phyloP scores from a whole-genome alignment of 2,329 filamentous ascomycete genomes.

The Knoxdaviesia capensis region DNA sequence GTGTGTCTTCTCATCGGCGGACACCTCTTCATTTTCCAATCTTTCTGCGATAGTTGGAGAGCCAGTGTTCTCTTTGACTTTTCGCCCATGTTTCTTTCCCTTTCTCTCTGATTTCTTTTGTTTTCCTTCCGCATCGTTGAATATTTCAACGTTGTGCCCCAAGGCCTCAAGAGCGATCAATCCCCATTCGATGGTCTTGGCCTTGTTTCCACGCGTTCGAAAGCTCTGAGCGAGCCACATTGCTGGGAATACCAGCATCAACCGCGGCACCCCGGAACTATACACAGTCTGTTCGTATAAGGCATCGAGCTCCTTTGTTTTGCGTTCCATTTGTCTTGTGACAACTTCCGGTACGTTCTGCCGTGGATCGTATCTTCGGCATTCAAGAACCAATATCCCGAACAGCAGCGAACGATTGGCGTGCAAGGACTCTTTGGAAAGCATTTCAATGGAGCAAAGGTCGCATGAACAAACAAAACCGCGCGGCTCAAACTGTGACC shows the following conservation, averaged over 20 bases:
- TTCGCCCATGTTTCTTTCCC: too few relatives aligned
- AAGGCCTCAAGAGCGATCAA: slow-evolving; percentile 14
- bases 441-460: slow-evolving; percentile 11
- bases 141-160: slow-evolving; percentile 10
- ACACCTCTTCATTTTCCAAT: slow-evolving; percentile 9
- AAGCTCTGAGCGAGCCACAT: slow-evolving; percentile 16
- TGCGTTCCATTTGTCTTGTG: too few relatives aligned
- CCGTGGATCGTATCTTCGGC: too few relatives aligned
- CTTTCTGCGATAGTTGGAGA: slow-evolving; percentile 10
- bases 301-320: slow-evolving; percentile 9
- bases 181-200: slow-evolving; percentile 12
- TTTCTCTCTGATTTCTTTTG: too few relatives aligned
- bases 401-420: too few relatives aligned
- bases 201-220: slow-evolving; percentile 12
- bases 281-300: slow-evolving; percentile 14
- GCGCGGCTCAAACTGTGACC: slow-evolving; percentile 13
- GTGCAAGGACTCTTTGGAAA: too few relatives aligned
- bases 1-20: slow-evolving; percentile 1
- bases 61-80: slow-evolving; percentile 6
- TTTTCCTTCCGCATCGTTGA: slow-evolving; percentile 3
- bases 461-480: slow-evolving; percentile 19
- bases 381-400: too few relatives aligned
- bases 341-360: too few relatives aligned
- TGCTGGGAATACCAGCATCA: slow-evolving; percentile 15
- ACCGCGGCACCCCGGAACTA: slow-evolving; percentile 9